A percentile compares a stretch with the other conserved stretches of the same genome.
Evolutionary conservation across 306 rosid species (phyloP).

Genomic region (Vigna hirtella): DNA sequence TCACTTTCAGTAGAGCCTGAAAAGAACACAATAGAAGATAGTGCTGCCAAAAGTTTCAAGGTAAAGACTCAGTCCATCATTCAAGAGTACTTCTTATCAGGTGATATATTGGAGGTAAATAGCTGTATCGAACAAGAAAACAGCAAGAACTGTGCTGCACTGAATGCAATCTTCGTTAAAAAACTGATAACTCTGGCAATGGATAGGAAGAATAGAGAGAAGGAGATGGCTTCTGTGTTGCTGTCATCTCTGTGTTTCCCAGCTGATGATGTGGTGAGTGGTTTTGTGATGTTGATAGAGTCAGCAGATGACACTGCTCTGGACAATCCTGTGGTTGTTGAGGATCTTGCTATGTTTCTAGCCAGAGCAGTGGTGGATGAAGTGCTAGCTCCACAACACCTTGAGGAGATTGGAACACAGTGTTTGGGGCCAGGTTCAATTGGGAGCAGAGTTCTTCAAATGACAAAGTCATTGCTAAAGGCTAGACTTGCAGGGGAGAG

Average conservation of each 20-base stretch:
- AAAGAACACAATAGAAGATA: conserved; percentile 51
- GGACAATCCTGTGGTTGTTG: conserved; percentile 72
- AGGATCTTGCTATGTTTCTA: conserved; percentile 81
- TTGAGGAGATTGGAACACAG: conserved; percentile 73
- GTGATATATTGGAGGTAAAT: conserved; percentile 63
- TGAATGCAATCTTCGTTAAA: conserved; percentile 73
- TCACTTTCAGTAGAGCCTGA: conserved; percentile 56
- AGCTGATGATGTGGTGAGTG: conserved; percentile 69
- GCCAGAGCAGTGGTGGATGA: conserved; percentile 79
- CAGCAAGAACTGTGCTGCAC: conserved; percentile 43
- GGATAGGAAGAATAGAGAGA: conserved; percentile 80
- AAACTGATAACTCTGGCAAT: conserved; percentile 69
- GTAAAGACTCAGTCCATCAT: conserved; percentile 62
- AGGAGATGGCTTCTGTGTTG: conserved; percentile 79
- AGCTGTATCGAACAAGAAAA: conserved; percentile 64
- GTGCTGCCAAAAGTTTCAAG: conserved; percentile 62
- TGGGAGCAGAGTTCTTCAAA: conserved; percentile 63
- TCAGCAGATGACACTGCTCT: conserved; percentile 80
- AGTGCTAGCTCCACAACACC: conserved; percentile 68
- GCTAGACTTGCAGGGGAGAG: conserved; percentile 74
- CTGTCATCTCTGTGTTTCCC: conserved; percentile 73
- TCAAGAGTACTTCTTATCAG: conserved; percentile 76
- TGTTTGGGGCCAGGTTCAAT: conserved; percentile 50
- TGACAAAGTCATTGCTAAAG: conserved; percentile 68
- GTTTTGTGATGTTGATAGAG: conserved; percentile 71